Conservation (phyloP, 2,329 filamentous ascomycete species). For the Eutypa lata region DNA sequence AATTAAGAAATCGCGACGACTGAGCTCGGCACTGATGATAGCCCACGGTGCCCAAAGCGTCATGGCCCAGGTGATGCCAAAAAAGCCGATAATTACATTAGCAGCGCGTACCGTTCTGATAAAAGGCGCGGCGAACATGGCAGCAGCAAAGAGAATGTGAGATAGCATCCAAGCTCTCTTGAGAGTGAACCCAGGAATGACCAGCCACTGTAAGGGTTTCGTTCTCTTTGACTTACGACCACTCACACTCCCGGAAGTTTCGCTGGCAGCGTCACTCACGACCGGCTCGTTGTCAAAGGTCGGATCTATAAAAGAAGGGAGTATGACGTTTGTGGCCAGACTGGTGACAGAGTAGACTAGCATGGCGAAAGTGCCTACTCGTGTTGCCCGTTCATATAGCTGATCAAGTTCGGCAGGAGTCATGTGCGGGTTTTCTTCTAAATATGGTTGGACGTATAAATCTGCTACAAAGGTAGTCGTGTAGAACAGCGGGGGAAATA, state of each 20-base stretch:
- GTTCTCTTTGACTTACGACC: constrained; percentile 33
- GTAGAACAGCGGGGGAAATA: constrained; percentile 95
- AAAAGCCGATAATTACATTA: constrained; percentile 73
- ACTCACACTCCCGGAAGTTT: constrained; percentile 26
- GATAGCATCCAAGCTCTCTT: constrained; percentile 84
- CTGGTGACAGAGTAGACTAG: constrained; percentile 86
- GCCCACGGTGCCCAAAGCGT: constrained; percentile 95
- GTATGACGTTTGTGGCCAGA: constrained; percentile 73
- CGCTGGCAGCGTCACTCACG: constrained; percentile 26
- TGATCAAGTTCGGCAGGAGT: constrained; percentile 70
- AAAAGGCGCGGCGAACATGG: constrained; percentile 82
- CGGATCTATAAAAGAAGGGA: constrained; percentile 82
- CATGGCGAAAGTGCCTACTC: constrained; percentile 84
- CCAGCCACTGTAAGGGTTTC: constrained; percentile 57
- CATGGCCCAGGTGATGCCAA: constrained; percentile 89
- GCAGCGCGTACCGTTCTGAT: constrained; percentile 69
- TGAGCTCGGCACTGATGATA: constrained; percentile 90
- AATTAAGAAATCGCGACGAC: constrained; percentile 66
- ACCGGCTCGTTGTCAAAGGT: constrained; percentile 60
- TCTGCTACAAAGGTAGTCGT: constrained; percentile 91
- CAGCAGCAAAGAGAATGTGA: constrained; percentile 75
- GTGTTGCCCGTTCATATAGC: constrained; percentile 80
- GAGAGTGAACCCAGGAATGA: constrained; percentile 81
- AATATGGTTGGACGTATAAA: constrained; percentile 82
- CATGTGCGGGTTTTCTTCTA: constrained; percentile 75